A percentile compares a stretch with the other conserved stretches of the same genome.
Conservation (phyloP, 1,284 basidiomycete species). For the Apiotrichum gracile region DNA sequence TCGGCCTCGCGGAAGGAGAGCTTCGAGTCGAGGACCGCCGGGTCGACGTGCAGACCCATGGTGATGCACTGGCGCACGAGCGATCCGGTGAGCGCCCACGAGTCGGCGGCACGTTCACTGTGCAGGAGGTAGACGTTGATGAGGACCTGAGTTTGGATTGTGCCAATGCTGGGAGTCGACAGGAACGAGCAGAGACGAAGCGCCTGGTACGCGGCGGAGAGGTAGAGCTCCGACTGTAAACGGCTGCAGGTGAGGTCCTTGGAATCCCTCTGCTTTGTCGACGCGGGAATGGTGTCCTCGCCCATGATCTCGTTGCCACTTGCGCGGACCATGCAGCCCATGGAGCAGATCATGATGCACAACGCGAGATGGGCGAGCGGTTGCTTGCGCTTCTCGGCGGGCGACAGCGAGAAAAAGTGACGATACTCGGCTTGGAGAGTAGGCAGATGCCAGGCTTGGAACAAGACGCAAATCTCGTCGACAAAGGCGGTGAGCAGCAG, state of each 20-base stretch:
- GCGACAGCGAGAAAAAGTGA: constrained; percentile 37
- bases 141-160: constrained; percentile 40
- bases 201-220: constrained; percentile 46
- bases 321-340: constrained; percentile 43
- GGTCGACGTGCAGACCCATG: constrained; percentile 46
- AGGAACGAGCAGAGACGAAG: constrained; percentile 46
- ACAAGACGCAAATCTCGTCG: constrained; percentile 38
- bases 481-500: constrained; percentile 36
- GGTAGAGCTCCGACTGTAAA: constrained; percentile 45
- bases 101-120: constrained; percentile 43
- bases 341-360: constrained; percentile 44
- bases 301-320: constrained; percentile 41
- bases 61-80: constrained; percentile 43
- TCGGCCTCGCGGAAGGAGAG: constrained; percentile 44
- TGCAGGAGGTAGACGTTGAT: constrained; percentile 44
- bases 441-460: constrained; percentile 42
- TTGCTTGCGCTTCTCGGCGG: constrained; percentile 34
- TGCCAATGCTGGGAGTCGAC: constrained; percentile 40
- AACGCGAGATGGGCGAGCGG: constrained; percentile 40
- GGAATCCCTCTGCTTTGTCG: neutral
- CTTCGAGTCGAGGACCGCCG: constrained; percentile 34
- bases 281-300: neutral
- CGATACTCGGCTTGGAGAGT: constrained; percentile 37
- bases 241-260: constrained; percentile 42
- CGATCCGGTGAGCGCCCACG: constrained; percentile 40